phyloP scores from a whole-genome alignment of 805 yeast species.

The Nakazawaea molendinolei region DNA sequence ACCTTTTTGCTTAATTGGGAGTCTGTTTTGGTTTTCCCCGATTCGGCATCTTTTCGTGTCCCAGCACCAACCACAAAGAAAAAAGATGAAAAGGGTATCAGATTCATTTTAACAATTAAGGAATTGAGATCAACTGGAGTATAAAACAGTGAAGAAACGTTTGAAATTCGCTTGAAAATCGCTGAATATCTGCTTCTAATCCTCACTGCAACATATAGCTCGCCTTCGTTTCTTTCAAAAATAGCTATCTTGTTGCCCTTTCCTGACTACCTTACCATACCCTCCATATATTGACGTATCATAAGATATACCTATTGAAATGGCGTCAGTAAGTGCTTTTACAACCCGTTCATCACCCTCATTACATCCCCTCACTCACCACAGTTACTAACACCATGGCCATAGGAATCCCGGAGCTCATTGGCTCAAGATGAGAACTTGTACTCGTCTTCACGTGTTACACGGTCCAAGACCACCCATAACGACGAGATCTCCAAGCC shows the following conservation, averaged over 20 bases:
- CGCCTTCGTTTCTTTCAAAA: too few species aligned
- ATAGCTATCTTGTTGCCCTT: too few species aligned
- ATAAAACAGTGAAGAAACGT: too few species aligned
- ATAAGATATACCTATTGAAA: background rate
- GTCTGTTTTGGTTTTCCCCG: conserved; percentile 8
- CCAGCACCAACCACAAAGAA: conserved; percentile 3
- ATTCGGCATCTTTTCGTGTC: conserved; percentile 1
- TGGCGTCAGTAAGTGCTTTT: conserved; percentile 11
- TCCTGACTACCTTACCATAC: too few species aligned
- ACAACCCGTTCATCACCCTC: background rate
- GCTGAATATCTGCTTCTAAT: too few species aligned
- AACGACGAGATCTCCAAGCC: conserved; percentile 7
- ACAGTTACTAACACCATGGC: background rate
- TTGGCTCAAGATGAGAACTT: conserved; percentile 9
- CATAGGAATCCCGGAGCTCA: conserved; percentile 11
- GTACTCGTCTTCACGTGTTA: conserved; percentile 10
- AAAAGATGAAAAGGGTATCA: background rate
- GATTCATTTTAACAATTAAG: too few species aligned
- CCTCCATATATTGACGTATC: too few species aligned
- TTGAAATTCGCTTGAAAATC: too few species aligned
- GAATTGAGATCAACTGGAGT: too few species aligned
- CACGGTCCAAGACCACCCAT: conserved; percentile 10
- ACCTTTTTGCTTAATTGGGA: background rate
- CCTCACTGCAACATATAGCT: too few species aligned
- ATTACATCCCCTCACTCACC: conserved; percentile 1